Evolutionary conservation across 106 monocot genomes (phyloP), one percentile per base, ranked within the genome.

Genomic region (Cymbidium sinense): DNA sequence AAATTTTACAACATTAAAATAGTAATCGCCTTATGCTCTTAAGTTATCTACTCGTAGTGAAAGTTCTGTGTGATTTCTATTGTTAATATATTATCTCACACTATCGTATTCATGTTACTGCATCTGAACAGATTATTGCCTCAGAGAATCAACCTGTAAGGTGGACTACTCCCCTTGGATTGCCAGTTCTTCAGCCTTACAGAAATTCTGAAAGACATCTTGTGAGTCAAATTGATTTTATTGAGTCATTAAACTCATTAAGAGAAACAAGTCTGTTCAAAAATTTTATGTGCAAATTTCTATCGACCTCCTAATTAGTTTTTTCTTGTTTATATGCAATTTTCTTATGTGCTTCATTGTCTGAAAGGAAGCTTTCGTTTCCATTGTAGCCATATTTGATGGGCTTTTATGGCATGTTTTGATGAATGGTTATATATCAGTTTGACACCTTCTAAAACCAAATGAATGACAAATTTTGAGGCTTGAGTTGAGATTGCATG

Each of bases 131-230:
- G 90, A 51, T 90, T 41, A 88, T 91, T 78, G 86, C 88, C 50
- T 82, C 70, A 55, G 88, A 86, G 50, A 91, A 88, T 79, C 70
- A 88, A 35, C 85, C 91, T 30, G 91, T 91, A 51, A 86, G 79
- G 75, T 91, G 88, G 91, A 91, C 85, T 5, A 91, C 88, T 75
- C 91, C 91, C 39, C 86, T 88, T 74, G 87, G 90, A 5, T 83
- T 91, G 19, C 91, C 86, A 34, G 91, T 91, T 82, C 86, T 91
- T 81, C 91, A 91, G 78, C 95, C 93, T 70, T 93, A 95, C 73
- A 85, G 84, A 76, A 92, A 88, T 74, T 75, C 51, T 70, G 88
- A 93, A 78, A 85, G 87, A 51, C 87, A 90, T 86, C 88, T 82
- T 73, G 93, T 91, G 70, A 87, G 95, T 87, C 80, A 34, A 33